Evolutionary conservation across 768 basidiomycete species (phyloP).

Genomic region (Tubosaeta sp.): DNA sequence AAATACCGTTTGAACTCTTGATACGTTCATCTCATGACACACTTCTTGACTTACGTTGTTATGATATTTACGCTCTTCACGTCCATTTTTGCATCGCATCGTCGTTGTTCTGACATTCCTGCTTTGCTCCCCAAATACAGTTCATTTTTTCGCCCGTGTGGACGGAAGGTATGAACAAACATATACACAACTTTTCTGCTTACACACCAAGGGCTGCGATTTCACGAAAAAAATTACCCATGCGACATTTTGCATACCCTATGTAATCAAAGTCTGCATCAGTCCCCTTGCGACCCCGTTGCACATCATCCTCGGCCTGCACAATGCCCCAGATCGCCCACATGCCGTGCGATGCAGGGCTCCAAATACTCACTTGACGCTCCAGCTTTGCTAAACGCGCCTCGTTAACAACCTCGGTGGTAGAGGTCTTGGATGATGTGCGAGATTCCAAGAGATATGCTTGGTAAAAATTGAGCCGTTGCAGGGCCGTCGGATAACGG

Average conservation of each 20-base stretch:
- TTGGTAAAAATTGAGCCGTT: constrained; percentile 80
- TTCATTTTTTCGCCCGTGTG: constrained; percentile 28
- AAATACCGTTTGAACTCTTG: constrained; percentile 22
- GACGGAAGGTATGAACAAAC: background rate
- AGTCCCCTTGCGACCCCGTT: constrained; percentile 39
- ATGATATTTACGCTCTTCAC: constrained; percentile 41
- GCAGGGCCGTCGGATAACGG: constrained; percentile 65
- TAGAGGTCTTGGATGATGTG: constrained; percentile 20
- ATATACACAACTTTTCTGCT: background rate
- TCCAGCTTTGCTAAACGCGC: constrained; percentile 59
- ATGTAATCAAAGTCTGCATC: constrained; percentile 89
- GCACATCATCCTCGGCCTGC: constrained; percentile 75
- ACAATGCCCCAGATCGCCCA: constrained; percentile 97
- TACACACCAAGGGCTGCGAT: constrained; percentile 42
- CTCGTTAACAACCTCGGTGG: constrained; percentile 31
- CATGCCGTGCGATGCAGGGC: constrained; percentile 83
- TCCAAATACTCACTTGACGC: constrained; percentile 80
- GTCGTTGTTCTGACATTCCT: constrained; percentile 28
- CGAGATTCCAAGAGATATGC: constrained; percentile 68
- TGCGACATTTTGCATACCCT: constrained; percentile 67
- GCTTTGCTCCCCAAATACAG: constrained; percentile 45
- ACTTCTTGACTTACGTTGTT: constrained; percentile 36
- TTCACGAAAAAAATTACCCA: constrained; percentile 59
- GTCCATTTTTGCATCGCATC: constrained; percentile 23
- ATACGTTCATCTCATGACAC: constrained; percentile 28